Evolutionary conservation across 192 early-diverging fungal genomes (phyloP).

Genomic region (Podila minutissima): DNA sequence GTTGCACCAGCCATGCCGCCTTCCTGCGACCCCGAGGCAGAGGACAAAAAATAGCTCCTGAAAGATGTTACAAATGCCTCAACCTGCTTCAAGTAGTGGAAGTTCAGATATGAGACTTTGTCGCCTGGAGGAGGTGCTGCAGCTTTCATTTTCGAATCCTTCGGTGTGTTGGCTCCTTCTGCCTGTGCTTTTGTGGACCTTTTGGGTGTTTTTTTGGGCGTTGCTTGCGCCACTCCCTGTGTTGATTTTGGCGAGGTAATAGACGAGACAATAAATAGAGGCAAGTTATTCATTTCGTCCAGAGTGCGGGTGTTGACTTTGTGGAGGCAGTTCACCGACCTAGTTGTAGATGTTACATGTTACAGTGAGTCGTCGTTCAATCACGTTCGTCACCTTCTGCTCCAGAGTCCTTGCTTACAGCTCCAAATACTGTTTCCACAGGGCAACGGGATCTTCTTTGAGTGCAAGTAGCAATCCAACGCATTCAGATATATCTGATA

Average conservation of each 20-base stretch:
- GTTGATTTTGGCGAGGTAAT: slow-evolving; percentile 15
- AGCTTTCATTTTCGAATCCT: neutral
- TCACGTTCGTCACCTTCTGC: too few species aligned
- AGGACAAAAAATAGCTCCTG: slow-evolving; percentile 52
- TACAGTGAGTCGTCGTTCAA: neutral
- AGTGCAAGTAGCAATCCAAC: slow-evolving; percentile 57
- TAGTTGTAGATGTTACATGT: slow-evolving; percentile 2
- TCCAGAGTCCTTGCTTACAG: slow-evolving; percentile 45
- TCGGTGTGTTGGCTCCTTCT: neutral
- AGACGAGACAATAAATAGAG: slow-evolving; percentile 14
- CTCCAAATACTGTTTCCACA: slow-evolving; percentile 57
- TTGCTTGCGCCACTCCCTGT: slow-evolving; percentile 7
- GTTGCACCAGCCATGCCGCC: slow-evolving; percentile 3
- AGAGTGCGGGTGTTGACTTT: slow-evolving; percentile 26
- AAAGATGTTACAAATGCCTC: slow-evolving; percentile 60
- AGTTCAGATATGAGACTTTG: slow-evolving; percentile 50
- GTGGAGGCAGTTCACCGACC: slow-evolving; percentile 23
- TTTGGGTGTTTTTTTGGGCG: slow-evolving; percentile 18
- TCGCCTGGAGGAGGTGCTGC: slow-evolving; percentile 2
- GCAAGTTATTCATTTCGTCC: slow-evolving; percentile 21
- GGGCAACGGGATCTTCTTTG: slow-evolving; percentile 50
- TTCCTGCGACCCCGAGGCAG: slow-evolving; percentile 9
- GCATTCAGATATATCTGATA: slow-evolving; percentile 61
- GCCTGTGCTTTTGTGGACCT: neutral
- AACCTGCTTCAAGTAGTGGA: slow-evolving; percentile 54